phyloP scores from a whole-genome alignment of 305 asterid species.

The Fraxinus sp. region DNA sequence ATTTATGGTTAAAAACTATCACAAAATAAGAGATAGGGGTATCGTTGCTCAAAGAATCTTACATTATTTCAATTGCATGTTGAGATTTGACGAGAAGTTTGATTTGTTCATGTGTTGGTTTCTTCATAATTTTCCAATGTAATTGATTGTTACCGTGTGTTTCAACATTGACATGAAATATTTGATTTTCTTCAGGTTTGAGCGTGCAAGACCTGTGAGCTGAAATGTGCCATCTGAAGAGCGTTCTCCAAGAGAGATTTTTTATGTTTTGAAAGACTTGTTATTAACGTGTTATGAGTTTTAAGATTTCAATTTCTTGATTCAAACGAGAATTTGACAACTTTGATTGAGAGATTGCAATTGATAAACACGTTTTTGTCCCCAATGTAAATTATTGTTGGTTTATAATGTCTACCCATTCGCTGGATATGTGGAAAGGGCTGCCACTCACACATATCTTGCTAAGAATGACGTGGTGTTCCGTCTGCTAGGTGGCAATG shows the following conservation, averaged over 20 bases:
- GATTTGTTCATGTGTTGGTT: not conserved
- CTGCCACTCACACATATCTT: not conserved
- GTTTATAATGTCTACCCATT: not conserved
- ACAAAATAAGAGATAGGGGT: not conserved
- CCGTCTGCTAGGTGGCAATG: not conserved
- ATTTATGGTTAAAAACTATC: not conserved
- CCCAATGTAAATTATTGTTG: not conserved
- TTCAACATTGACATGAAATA: not conserved
- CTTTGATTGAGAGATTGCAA: not conserved
- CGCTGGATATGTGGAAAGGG: not conserved
- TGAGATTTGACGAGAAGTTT: not conserved
- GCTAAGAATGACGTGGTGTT: not conserved
- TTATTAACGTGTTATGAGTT: not conserved
- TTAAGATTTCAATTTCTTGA: not conserved
- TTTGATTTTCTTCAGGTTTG: slow-evolving; percentile 29
- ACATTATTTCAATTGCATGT: not conserved
- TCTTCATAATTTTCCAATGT: not conserved
- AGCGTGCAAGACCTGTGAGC: slow-evolving; percentile 41
- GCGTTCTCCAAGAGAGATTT: not conserved
- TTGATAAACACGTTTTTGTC: not conserved
- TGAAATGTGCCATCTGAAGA: not conserved
- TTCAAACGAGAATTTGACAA: not conserved
- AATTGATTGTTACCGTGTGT: not conserved
- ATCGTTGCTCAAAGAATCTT: not conserved
- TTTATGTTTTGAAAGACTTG: not conserved